Evolutionary conservation across 2,329 filamentous ascomycete genomes (phyloP).

Genomic region (Pseudogymnoascus sp.): DNA sequence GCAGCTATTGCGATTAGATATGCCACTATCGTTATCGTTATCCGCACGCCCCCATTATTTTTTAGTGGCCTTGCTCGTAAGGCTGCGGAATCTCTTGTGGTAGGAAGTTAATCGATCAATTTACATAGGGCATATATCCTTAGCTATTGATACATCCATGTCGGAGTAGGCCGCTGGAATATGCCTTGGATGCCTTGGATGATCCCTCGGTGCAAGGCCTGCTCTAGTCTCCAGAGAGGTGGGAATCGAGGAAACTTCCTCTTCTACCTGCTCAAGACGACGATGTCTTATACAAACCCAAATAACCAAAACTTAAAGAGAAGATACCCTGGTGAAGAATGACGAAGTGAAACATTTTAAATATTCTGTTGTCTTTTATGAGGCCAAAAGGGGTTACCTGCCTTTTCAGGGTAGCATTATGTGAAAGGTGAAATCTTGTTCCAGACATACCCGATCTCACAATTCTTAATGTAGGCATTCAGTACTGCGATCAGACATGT

Average conservation of each 20-base stretch:
- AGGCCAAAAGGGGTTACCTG: not conserved
- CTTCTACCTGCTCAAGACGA: not conserved
- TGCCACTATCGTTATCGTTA: not conserved
- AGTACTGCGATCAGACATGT: not conserved
- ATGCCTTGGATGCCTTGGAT: no score
- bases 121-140: not conserved
- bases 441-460: not conserved
- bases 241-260: not conserved
- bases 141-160: not conserved
- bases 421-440: not conserved
- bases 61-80: not conserved
- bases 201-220: not conserved
- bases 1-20: not conserved
- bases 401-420: slow-evolving; percentile 1
- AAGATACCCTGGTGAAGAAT: not conserved
- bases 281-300: not conserved
- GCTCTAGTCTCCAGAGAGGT: not conserved
- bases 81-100: not conserved
- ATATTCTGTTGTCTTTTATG: not conserved
- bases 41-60: not conserved
- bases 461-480: not conserved
- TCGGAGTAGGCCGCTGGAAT: no score
- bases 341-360: not conserved
- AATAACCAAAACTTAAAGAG: not conserved
- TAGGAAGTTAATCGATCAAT: no score